Evolutionary conservation across 106 monocot species (phyloP).

Genomic region (Dendrobium nobile): DNA sequence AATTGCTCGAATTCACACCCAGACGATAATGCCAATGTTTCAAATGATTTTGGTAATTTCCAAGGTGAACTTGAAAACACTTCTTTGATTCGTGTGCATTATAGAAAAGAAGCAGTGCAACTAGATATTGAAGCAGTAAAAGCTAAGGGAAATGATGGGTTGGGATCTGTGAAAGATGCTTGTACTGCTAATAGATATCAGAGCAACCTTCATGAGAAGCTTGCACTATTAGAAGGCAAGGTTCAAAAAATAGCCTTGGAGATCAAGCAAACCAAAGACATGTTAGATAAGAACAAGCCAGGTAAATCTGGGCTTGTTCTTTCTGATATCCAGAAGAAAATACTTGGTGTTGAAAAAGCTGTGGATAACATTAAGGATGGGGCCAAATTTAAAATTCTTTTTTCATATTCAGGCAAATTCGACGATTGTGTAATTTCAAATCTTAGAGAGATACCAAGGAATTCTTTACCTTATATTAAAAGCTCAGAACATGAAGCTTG

Average conservation of each 20-base stretch:
- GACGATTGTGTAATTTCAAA: not conserved
- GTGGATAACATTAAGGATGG: constrained; percentile 58
- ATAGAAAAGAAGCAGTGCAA: not conserved
- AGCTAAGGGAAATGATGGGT: constrained; percentile 36
- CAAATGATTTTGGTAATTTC: not conserved
- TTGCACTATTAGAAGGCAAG: constrained; percentile 78
- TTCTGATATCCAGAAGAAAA: constrained; percentile 81
- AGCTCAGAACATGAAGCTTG: constrained; percentile 59
- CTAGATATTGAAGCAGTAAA: constrained; percentile 13
- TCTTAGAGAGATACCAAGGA: not conserved
- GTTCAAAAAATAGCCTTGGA: constrained; percentile 93
- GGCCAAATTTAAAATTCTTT: constrained; percentile 11
- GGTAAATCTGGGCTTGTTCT: constrained; percentile 71
- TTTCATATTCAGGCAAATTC: constrained; percentile 11
- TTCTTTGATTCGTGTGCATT: not conserved
- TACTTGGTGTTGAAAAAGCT: constrained; percentile 77
- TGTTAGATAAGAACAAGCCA: constrained; percentile 70
- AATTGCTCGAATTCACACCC: not conserved
- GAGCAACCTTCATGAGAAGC: constrained; percentile 80
- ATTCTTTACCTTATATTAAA: constrained; percentile 17
- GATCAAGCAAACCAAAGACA: constrained; percentile 85
- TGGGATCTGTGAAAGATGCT: constrained; percentile 8
- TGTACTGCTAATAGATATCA: constrained; percentile 25
- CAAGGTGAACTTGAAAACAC: not conserved
- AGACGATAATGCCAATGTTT: not conserved